Conservation (phyloP, 2,329 filamentous ascomycete genomes). For the Aureobasidium musti region DNA sequence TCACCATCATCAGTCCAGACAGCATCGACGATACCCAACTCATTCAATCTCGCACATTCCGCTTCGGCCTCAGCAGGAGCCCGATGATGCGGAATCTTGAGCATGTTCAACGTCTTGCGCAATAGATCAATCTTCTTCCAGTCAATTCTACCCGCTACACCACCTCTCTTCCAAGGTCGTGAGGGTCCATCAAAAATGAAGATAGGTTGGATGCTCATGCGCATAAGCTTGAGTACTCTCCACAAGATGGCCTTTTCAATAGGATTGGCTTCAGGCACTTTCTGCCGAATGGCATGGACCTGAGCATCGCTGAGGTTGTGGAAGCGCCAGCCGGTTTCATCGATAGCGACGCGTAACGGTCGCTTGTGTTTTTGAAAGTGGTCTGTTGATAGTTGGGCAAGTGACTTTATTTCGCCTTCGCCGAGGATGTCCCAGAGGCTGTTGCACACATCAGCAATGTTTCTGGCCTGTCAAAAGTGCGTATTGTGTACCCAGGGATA, state of each 20-base stretch:
- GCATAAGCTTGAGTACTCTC: conserved; percentile 50
- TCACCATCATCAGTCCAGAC: conserved; percentile 54
- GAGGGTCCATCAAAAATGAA: conserved; percentile 59
- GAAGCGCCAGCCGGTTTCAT: conserved; percentile 50
- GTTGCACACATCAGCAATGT: neutral
- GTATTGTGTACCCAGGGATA: conserved; percentile 27
- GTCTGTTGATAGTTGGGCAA: conserved; percentile 45
- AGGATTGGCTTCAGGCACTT: conserved; percentile 44
- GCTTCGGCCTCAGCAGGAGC: conserved; percentile 54
- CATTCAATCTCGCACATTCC: conserved; percentile 52
- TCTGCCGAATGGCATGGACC: conserved; percentile 43
- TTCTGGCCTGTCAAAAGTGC: neutral
- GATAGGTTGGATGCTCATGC: conserved; percentile 54
- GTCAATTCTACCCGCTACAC: conserved; percentile 40
- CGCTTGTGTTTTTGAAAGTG: conserved; percentile 42
- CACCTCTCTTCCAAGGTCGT: conserved; percentile 44
- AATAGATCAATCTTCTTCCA: conserved; percentile 41
- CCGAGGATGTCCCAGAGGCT: conserved; percentile 46
- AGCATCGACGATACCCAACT: conserved; percentile 50
- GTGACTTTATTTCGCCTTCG: conserved; percentile 40
- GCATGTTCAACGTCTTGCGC: conserved; percentile 43
- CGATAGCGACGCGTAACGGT: conserved; percentile 47
- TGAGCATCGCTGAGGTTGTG: conserved; percentile 45
- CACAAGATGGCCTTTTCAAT: conserved; percentile 48
- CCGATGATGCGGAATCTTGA: conserved; percentile 48